phyloP scores from a whole-genome alignment of 2,329 filamentous ascomycete genomes.

The Fusarium subglutinans region DNA sequence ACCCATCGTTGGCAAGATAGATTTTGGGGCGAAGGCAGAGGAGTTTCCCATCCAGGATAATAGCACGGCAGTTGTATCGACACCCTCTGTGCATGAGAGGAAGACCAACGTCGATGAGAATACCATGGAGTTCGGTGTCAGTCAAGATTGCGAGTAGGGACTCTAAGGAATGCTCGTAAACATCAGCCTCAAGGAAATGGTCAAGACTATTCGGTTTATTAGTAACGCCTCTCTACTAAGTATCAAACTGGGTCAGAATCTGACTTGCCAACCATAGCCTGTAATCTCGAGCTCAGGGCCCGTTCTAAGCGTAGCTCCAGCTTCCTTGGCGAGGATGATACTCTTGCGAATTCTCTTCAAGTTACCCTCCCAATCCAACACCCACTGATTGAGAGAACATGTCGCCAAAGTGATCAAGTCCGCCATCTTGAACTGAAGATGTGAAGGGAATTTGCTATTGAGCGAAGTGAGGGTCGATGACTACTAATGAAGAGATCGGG shows the following conservation, averaged over 20 bases:
- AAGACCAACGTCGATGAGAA: constrained; percentile 48
- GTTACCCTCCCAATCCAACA: constrained; percentile 61
- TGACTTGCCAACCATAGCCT: constrained; percentile 41
- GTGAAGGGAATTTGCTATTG: not conserved
- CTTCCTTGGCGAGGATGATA: constrained; percentile 66
- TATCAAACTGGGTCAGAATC: too few relatives aligned
- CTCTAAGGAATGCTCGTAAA: constrained; percentile 47
- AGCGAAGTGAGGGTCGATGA: not conserved
- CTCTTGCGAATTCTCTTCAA: constrained; percentile 69
- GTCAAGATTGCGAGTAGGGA: constrained; percentile 46
- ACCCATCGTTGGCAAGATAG: constrained; percentile 74
- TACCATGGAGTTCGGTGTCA: constrained; percentile 50
- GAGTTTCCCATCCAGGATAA: constrained; percentile 68
- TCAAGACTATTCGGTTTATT: constrained; percentile 60
- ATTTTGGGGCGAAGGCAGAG: constrained; percentile 78
- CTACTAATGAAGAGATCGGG: not conserved
- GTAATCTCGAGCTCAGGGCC: constrained; percentile 63
- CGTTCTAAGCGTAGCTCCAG: constrained; percentile 69
- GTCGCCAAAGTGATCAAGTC: constrained; percentile 45
- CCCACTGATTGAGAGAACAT: constrained; percentile 50
- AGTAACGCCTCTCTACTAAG: not conserved
- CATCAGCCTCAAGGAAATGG: constrained; percentile 65
- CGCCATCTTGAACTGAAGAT: constrained; percentile 21
- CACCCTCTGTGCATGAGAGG: constrained; percentile 54
- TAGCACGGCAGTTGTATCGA: constrained; percentile 51